Evolutionary conservation across 768 basidiomycete species (phyloP), one percentile per base, ranked within the genome.

Genomic region (Dictyophora rubrovolvata): DNA sequence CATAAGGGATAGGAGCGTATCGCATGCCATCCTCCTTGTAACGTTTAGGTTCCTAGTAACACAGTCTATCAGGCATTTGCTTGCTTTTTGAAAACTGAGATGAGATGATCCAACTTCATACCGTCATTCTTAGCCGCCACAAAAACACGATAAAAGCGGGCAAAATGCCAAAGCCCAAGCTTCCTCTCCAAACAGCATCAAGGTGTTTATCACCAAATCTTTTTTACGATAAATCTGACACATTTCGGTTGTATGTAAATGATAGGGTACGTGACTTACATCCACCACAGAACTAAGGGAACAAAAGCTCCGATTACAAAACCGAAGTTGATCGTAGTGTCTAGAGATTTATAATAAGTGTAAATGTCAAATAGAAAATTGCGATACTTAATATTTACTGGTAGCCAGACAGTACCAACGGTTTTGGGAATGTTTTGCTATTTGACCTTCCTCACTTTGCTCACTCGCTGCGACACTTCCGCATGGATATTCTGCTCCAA

Each of bases 401-500:
- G 93, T 95, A 12, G 93, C 89, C 23, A 91, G 78, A 5, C 86
- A 84, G 66, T 95, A 86, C 82, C 92, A 90, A 54, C 85, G 74
- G 69, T 94, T 87, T 66, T 92, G 93, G 5, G 87, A 79, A 56
- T 83, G 83, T 72, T 89, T 91, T 63, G 70, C 76, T 65, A 95
- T 86, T 10, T 80, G 82, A 7, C 81, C 76, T 69, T 89, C 87
- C 69, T 96, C 94, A 1, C 91, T 88, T 66, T 92, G 89, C 66
- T 96, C 94, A 1, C 89, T 86, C 6, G 86, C 87, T 5, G 91
- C 88, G 17, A 93, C 89, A 0, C 86, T 87, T 21, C 93, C 93
- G 62, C 89, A 90, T 9, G 93, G 93, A 64, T 94, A 94, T 69
- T 90, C 89, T 6, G 88, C 89, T 5, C 91, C 89, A 0, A 93